Evolutionary conservation across 495 filamentous ascomycete genomes (phyloP).

Genomic region (Aspergillus saccharolyticus): DNA sequence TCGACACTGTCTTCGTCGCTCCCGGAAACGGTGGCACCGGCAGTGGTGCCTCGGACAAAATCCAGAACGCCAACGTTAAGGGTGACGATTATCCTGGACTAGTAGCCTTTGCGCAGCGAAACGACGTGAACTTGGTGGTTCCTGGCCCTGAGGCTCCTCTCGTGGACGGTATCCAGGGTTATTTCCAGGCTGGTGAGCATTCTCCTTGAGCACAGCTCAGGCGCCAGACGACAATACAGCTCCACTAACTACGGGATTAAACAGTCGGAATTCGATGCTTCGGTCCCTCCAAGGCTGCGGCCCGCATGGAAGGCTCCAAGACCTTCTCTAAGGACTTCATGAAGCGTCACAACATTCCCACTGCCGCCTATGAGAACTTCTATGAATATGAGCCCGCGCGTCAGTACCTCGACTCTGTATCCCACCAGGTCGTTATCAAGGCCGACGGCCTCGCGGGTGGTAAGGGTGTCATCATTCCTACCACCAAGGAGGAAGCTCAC

Average conservation of each 20-base stretch:
- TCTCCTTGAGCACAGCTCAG: too few species aligned
- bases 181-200: conserved; percentile 60
- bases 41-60: conserved; percentile 54
- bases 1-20: conserved; percentile 44
- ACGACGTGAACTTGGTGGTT: conserved; percentile 76
- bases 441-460: conserved; percentile 81
- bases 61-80: conserved; percentile 65
- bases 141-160: conserved; percentile 91
- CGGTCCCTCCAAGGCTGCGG: conserved; percentile 80
- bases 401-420: conserved; percentile 67
- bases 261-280: conserved; percentile 74
- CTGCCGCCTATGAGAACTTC: conserved; percentile 86
- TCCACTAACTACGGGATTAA: conserved; percentile 15
- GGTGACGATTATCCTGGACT: conserved; percentile 73
- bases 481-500: conserved; percentile 74
- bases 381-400: conserved; percentile 70
- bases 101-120: conserved; percentile 65
- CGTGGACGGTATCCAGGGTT: conserved; percentile 83
- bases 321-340: conserved; percentile 98
- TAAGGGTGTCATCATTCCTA: conserved; percentile 87
- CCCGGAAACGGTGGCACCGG: conserved; percentile 90
- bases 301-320: conserved; percentile 92
- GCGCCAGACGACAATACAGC: not conserved
- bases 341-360: conserved; percentile 84
- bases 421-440: conserved; percentile 83